Conservation (phyloP, 805 yeast species). For the Ogataea paradorogensis region DNA sequence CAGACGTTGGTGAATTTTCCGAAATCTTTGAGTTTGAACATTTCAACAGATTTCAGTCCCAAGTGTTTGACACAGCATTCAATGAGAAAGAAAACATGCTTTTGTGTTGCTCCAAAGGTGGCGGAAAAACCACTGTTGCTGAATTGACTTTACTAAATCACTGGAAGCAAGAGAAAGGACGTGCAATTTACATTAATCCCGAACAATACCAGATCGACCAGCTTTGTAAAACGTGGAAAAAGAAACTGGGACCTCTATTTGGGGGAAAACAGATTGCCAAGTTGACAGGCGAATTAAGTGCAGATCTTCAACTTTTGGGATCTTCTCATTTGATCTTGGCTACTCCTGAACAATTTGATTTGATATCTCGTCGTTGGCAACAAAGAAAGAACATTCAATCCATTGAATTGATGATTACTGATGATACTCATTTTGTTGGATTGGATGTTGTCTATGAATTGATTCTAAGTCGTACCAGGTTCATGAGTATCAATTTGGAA, state of each 20-base stretch:
- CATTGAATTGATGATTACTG: conserved; percentile 67
- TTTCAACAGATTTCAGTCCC: conserved; percentile 76
- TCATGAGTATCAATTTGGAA: conserved; percentile 66
- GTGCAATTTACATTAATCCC: conserved; percentile 73
- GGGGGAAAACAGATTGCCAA: conserved; percentile 58
- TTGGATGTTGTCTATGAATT: conserved; percentile 59
- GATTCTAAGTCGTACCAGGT: conserved; percentile 65
- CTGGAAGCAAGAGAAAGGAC: conserved; percentile 68
- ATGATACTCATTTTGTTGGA: conserved; percentile 69
- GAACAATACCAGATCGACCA: conserved; percentile 52
- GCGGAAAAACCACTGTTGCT: conserved; percentile 70
- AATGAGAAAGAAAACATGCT: conserved; percentile 52
- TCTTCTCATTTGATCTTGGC: conserved; percentile 66
- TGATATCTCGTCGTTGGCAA: conserved; percentile 77
- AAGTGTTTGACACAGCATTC: conserved; percentile 59
- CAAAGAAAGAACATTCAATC: conserved; percentile 66
- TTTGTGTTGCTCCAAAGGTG: conserved; percentile 71
- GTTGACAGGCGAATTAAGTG: conserved; percentile 53
- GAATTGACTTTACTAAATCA: conserved; percentile 70
- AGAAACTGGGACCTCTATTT: conserved; percentile 43
- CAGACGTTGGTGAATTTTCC: conserved; percentile 50
- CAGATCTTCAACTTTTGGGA: conserved; percentile 55
- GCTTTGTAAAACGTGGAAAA: conserved; percentile 50
- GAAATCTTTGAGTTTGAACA: conserved; percentile 43
- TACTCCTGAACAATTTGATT: conserved; percentile 78